Percentiles rank a stretch among this genome's conserved stretches.
Evolutionary conservation across 164 flowering plant genomes (phyloP).

Genomic region (Cinnamomum chago): DNA sequence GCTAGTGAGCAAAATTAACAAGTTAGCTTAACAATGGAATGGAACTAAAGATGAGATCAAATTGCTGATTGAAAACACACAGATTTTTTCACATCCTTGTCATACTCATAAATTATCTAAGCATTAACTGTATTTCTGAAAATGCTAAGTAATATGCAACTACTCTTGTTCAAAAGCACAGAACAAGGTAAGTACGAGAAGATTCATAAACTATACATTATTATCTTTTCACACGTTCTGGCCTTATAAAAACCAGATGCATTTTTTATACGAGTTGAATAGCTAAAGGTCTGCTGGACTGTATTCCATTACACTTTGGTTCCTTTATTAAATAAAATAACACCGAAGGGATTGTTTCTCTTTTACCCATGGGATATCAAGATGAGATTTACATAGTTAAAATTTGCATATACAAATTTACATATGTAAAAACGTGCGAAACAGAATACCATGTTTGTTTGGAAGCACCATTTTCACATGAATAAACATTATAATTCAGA

Average conservation of each 20-base stretch:
- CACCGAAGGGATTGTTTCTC: too few species aligned
- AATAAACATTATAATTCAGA: too few species aligned
- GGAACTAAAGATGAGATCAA: too few species aligned
- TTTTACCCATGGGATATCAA: too few species aligned
- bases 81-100: not conserved
- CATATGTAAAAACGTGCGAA: too few species aligned
- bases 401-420: too few species aligned
- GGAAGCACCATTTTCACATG: too few species aligned
- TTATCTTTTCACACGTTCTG: not conserved
- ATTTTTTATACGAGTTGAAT: not conserved
- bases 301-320: too few species aligned
- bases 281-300: too few species aligned
- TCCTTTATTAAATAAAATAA: too few species aligned
- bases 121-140: not conserved
- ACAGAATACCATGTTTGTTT: too few species aligned
- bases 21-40: conserved; percentile 14
- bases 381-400: too few species aligned
- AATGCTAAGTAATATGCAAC: not conserved
- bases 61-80: not conserved
- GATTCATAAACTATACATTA: not conserved
- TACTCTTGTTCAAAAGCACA: not conserved
- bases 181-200: not conserved
- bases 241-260: not conserved
- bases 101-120: not conserved
- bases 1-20: conserved; percentile 36